Base-by-base conservation (phyloP, 2,329 filamentous ascomycete species). In the Diaporthe destruens region DNA sequence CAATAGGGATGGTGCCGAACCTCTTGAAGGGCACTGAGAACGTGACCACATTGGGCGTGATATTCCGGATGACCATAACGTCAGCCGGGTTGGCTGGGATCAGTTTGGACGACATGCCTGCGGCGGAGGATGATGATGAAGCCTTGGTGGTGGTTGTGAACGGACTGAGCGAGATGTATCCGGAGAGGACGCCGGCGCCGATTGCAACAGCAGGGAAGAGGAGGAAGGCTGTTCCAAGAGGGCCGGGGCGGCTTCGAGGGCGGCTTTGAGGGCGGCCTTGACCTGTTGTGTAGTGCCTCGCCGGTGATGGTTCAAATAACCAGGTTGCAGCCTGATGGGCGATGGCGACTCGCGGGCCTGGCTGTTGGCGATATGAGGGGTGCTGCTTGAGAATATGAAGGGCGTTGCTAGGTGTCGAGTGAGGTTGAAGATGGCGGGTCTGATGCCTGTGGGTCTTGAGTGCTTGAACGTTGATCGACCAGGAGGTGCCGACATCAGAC, bases 61-160 rank as follows among this genome's bases (percentile, higher is more conserved):
- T 84, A 77, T 95, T 89, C 75, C 96, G 93, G 79, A 97, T 96
- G 74, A 98, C 94, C 92, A 98, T 97, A 75, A 96, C 91, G 79
- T 94, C 90, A 23, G 91, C 88, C 16, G 95, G 95, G 77, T 96
- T 91, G 20, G 84, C 78, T 6, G 92, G 92, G 71, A 93, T 87
- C 71, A 94, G 88, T 78, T 90, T 88, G 9, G 86, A 85, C 71
- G 89, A 89, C 89, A 92, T 92, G 76, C 69, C 79, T 77, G 76
- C 55, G 57, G 14, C 65, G n/a, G 44, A 71, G 36, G 32, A 36
- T 14, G 61, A 36, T 14, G 61, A 56, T 8, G 20, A 59, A 25
- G 44, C 18, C 36, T 61, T 42, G 42, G 51, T 32, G 18, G 70
- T 44, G 20, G 70, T 61, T 25, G 73, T 71, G 54, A 74, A 74